Base-by-base conservation (phyloP, 768 basidiomycete genomes). In the Trametes cinnabarina region DNA sequence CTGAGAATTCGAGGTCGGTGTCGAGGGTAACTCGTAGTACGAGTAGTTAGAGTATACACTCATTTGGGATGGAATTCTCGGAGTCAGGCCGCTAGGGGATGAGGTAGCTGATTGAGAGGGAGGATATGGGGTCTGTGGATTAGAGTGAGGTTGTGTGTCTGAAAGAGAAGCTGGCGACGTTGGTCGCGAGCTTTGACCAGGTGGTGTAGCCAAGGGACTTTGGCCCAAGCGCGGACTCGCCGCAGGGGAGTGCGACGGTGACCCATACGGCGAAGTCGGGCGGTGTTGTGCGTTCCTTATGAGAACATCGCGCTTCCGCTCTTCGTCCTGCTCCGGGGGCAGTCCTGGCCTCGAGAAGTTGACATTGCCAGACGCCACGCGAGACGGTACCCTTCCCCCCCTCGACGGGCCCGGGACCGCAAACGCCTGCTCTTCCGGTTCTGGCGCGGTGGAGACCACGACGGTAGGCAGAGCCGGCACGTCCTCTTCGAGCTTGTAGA, bases 321-420 rank as follows among this genome's bases (percentile, higher is more conserved):
- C 30, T 26, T 73, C 73, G 42, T 74, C 71, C 62, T 76, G 75
- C 0, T 70, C 71, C 17, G 79, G 77, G 20, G 81, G 79, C 51
- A 80, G 62, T 22, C 32, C 78, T 44, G 87, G 86, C 47, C 86
- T 75, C 22, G 88, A 88, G 65, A 85, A 88, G 66, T 88, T 89
- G 28, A 78, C 68, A 14, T 75, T 74, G 5, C 77, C 73, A n/a
- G 76, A 75, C 22, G 34, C 43, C 46, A 67, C 69, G 43, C 77
- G 70, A 34, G 82, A 76, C 7, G 80, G 80, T 44, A 75, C 73
- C 20, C 80, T 76, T 54, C 70, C 63, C 28, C 63, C 65, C 23
- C 49, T 48, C 19, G 50, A 52, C 41, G 63, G 56, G 20, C 50
- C 48, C 32, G 63, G 20, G 62, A 65, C 65, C 7, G 44, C 57